A percentile compares a stretch with the other conserved stretches of the same genome.
These are phyloP conservation scores for Lentinula aciculospora DNA, from an alignment of 768 basidiomycete genomes.

Conservation along the genomic window DNA sequence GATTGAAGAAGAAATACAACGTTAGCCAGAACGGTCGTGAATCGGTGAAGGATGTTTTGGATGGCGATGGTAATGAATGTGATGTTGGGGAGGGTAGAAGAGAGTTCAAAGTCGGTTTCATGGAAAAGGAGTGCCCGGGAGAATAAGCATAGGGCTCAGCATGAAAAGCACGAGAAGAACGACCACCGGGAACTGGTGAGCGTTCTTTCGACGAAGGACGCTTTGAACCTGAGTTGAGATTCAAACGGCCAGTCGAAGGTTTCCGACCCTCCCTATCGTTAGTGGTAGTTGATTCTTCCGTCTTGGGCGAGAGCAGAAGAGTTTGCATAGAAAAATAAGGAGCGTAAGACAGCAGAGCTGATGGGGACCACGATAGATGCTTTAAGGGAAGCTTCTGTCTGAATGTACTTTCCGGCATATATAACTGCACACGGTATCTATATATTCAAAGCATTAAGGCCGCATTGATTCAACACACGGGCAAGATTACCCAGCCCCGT, in stretches of 20 bases:
- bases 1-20: slow-evolving; percentile 88
- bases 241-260: not conserved
- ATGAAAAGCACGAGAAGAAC: slow-evolving; percentile 14
- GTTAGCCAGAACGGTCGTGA: slow-evolving; percentile 55
- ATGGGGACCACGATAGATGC: not conserved
- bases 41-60: slow-evolving; percentile 4
- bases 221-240: not conserved
- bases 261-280: not conserved
- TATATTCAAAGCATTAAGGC: not conserved
- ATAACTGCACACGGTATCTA: not conserved
- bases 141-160: slow-evolving; percentile 15
- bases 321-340: slow-evolving; percentile 2
- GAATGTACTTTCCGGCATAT: not conserved
- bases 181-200: not conserved
- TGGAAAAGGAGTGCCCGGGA: slow-evolving; percentile 1
- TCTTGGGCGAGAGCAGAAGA: not conserved
- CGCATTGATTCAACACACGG: not conserved
- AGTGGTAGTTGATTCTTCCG: not conserved
- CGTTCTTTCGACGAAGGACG: not conserved
- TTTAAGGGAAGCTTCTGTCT: not conserved
- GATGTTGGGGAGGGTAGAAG: slow-evolving; percentile 12
- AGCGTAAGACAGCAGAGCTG: not conserved
- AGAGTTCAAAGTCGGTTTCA: slow-evolving; percentile 9
- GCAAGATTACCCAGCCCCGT: not conserved
- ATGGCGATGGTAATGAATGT: slow-evolving; percentile 9